Evolutionary conservation across 2,329 filamentous ascomycete species (phyloP), one percentile per base, ranked within the genome.

Genomic region (Byssochlamys sp.): DNA sequence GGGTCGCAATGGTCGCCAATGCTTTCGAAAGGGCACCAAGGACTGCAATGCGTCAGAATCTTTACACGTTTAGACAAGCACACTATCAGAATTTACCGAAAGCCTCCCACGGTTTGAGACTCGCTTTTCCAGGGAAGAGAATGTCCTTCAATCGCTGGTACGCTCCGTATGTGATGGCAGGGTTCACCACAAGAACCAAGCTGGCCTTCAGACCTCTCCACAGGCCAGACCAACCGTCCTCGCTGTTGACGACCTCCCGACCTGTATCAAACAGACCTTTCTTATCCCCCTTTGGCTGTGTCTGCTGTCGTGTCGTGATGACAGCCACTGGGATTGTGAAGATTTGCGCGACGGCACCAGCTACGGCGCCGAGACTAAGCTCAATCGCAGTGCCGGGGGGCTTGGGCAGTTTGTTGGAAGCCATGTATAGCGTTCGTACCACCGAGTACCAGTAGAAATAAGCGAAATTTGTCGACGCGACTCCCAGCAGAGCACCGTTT

Each of bases 361-460:
- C 89, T 45, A 90, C 76, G 10, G 94, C 94, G 52, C 94, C 94
- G 10, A 99, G 80, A 1, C 85, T 82, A 57, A 99, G 80, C 75
- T 99, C 94, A 51, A 87, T 80, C 3, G 88, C 83, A 0, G 91
- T 97, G 24, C 89, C 86, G 1, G 91, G 90, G 27, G 86, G 71
- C 63, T 81, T 82, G 60, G 80, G 72, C 48, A 83, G 77, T 63
- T 82, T 82, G 64, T 76, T 77, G 26, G 79, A 80, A 19, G 77
- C 75, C 63, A 89, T 75, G 72, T 97, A 97, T 24, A 96, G 74
- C 14, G 84, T 84, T 61, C 94, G 85, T 31, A 96, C 90, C 28
- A 94, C 77, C 4, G 90, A 92, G 73, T 97, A 97, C 91, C 92
- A 97, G 78, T 99, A 99, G 73, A 99, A 99, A 77, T 99, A 99